Percentiles rank a stretch among this genome's conserved stretches.
These are phyloP conservation scores for Talaromyces sp. DNA, from an alignment of 2,329 filamentous ascomycete species.

Conservation along the genomic window DNA sequence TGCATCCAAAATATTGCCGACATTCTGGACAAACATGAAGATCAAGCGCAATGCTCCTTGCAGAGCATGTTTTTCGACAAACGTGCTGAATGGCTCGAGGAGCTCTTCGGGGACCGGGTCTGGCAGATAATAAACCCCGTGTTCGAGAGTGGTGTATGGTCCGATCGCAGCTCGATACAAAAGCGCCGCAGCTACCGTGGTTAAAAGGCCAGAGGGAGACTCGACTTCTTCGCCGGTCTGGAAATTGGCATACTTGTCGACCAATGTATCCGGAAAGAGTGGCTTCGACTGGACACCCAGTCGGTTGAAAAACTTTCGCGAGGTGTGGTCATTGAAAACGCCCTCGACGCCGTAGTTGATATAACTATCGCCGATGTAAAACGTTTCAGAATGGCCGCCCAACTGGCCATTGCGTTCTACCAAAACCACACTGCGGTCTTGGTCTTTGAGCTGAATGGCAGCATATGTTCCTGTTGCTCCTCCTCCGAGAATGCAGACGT, in stretches of 20 bases:
- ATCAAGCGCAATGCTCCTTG: conserved; percentile 24
- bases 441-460: conserved; percentile 26
- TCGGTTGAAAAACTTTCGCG: neutral
- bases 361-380: conserved; percentile 19
- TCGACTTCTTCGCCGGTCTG: neutral
- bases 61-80: conserved; percentile 46
- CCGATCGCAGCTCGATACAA: neutral
- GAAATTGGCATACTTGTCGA: neutral
- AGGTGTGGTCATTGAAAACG: neutral
- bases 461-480: conserved; percentile 31
- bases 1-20: conserved; percentile 28
- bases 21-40: neutral
- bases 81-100: conserved; percentile 44
- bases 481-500: conserved; percentile 33
- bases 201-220: conserved; percentile 11
- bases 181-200: neutral
- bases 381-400: conserved; percentile 29
- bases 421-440: conserved; percentile 27
- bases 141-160: neutral
- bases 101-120: conserved; percentile 44
- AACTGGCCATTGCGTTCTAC: conserved; percentile 29
- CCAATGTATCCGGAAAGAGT: neutral
- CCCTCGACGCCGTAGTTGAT: neutral
- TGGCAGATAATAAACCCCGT: conserved; percentile 29
- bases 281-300: neutral